A percentile compares a stretch with the other conserved stretches of the same genome.
These are phyloP conservation scores for Hygrophoropsis aurantiaca DNA, from an alignment of 768 basidiomycete species.

Conservation along the genomic window DNA sequence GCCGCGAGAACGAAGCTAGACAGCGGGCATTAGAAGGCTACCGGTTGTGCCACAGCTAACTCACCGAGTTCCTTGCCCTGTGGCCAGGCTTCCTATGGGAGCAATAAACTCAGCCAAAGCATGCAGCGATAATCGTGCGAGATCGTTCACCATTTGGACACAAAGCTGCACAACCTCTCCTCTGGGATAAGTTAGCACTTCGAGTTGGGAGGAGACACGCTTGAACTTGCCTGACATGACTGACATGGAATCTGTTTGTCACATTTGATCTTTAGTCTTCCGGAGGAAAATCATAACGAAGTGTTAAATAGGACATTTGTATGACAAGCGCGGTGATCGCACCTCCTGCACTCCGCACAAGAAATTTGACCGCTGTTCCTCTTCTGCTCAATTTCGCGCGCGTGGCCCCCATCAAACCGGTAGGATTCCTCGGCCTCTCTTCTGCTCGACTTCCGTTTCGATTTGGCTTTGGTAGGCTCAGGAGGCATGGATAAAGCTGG, in stretches of 20 bases:
- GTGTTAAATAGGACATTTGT: slow-evolving; percentile 19
- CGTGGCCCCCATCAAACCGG: slow-evolving; percentile 50
- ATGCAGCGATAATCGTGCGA: background rate
- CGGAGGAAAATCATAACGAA: slow-evolving; percentile 16
- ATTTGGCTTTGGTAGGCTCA: slow-evolving; percentile 50
- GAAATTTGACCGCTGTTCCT: slow-evolving; percentile 74
- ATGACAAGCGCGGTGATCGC: slow-evolving; percentile 51
- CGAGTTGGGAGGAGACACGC: background rate
- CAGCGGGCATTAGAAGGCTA: slow-evolving; percentile 7
- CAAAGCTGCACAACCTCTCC: slow-evolving; percentile 66
- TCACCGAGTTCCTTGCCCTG: slow-evolving; percentile 76
- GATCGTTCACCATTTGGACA: slow-evolving; percentile 65
- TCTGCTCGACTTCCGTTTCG: slow-evolving; percentile 48
- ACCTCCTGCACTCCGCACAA: slow-evolving; percentile 80
- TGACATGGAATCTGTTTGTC: slow-evolving; percentile 82
- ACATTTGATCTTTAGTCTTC: slow-evolving; percentile 80
- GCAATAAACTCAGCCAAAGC: background rate
- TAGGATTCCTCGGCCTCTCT: slow-evolving; percentile 49
- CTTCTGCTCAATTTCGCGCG: slow-evolving; percentile 72
- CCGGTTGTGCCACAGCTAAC: slow-evolving; percentile 2
- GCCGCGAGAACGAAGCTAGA: slow-evolving; percentile 59
- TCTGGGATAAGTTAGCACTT: slow-evolving; percentile 28
- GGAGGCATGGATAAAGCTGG: slow-evolving; percentile 46
- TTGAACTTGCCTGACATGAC: slow-evolving; percentile 59
- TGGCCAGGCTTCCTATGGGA: slow-evolving; percentile 62